Evolutionary conservation across 2,329 filamentous ascomycete genomes (phyloP), one percentile per base, ranked within the genome.

Genomic region (Sclerotiophoma versabilis): DNA sequence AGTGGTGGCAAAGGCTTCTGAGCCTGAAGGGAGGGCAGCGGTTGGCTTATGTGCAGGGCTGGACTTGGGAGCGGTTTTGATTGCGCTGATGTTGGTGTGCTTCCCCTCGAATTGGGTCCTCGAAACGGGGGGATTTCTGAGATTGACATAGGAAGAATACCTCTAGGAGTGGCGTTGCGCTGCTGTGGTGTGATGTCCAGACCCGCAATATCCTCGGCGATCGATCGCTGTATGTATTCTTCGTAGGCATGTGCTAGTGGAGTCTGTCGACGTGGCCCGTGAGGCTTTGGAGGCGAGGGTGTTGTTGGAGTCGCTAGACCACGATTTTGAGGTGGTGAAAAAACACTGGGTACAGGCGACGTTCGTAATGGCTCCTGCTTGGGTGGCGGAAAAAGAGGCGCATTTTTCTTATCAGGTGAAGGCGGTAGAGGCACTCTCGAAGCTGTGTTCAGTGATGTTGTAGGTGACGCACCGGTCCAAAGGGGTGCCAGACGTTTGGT

Each of bases 201-300:
- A 44, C 76, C 75, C 20, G 72, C 75, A 48, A 73, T 66, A 46
- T 74, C 71, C 8, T 62, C 62, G 10, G 77, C 77, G 38, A 81
- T 80, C 7, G 75, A 76, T 39, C 78, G 76, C 60, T 81, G 79
- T n/a, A 81, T 63, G 49, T 78, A 80, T 29, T 80, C 78, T 49
- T 81, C 78, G 45, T 71, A 74, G 11, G 74, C 72, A 29, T 70
- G 66, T 23, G 67, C 64, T 5, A 74, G 64, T 20, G 71, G 71
- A 36, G 71, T 74, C 43, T 73, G 70, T 22, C 69, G 64, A 27
- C 68, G 67, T 14, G 61, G 60, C 34, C 65, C 70, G 42, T 71
- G 70, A 20, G 74, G 71, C 25, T 69, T 67, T 6, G 39, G 39
- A 19, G 39, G 39, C 17, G 70, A 72, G 11, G 58, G 53, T 50